Evolutionary conservation across 768 basidiomycete genomes (phyloP).

Genomic region (Tephrocybe sp.): DNA sequence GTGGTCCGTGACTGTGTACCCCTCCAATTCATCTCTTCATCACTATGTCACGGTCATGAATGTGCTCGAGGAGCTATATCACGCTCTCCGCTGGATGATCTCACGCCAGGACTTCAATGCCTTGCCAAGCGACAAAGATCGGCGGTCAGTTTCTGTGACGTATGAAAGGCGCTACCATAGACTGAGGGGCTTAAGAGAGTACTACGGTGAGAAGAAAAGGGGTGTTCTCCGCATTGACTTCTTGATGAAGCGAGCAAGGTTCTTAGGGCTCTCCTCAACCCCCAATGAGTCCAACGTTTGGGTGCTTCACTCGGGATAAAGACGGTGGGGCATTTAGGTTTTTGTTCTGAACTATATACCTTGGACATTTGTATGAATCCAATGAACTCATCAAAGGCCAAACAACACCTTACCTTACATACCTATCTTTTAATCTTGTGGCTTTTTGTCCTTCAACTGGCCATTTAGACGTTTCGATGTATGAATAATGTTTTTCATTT

Average conservation of each 20-base stretch:
- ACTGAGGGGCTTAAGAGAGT: slow-evolving; percentile 29
- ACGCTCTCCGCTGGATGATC: slow-evolving; percentile 41
- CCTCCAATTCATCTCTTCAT: slow-evolving; percentile 16
- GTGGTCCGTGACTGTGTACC: slow-evolving; percentile 35
- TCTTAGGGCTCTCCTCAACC: slow-evolving; percentile 43
- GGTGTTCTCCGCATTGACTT: slow-evolving; percentile 64
- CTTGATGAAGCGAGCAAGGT: slow-evolving; percentile 42
- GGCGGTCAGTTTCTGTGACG: slow-evolving; percentile 39
- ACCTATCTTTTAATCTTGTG: too few relatives aligned
- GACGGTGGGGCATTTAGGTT: too few relatives aligned
- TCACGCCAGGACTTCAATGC: slow-evolving; percentile 41
- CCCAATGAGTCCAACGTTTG: slow-evolving; percentile 23
- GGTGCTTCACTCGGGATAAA: not conserved
- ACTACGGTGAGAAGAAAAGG: slow-evolving; percentile 46
- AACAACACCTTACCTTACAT: too few relatives aligned
- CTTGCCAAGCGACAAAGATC: slow-evolving; percentile 33
- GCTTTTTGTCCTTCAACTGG: too few relatives aligned
- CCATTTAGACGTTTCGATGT: too few relatives aligned
- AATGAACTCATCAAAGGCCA: too few relatives aligned
- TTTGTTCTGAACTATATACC: too few relatives aligned
- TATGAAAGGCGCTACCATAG: slow-evolving; percentile 48
- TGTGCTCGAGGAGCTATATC: slow-evolving; percentile 31
- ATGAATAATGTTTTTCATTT: too few relatives aligned
- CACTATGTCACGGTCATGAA: slow-evolving; percentile 37
- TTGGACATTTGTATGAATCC: too few relatives aligned